phyloP scores from a whole-genome alignment of 177 flowering plant species.

The Vitis hybrid region DNA sequence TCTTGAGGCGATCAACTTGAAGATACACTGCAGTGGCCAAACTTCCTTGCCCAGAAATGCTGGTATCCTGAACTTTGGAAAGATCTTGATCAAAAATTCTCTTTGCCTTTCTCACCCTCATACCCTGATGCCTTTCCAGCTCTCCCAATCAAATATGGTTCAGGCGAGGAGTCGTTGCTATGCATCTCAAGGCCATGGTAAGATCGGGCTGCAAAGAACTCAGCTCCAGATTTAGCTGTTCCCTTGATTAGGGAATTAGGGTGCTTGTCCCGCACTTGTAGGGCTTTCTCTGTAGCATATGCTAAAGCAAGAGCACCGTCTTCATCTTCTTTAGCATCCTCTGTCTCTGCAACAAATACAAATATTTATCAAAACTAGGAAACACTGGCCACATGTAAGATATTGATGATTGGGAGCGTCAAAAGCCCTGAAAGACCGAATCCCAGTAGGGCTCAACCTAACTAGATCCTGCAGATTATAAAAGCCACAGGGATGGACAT shows the following conservation, averaged over 20 bases:
- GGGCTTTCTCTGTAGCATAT: conserved; percentile 58
- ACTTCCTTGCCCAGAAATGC: not conserved
- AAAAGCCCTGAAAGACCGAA: not conserved
- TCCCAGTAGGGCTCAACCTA: no score
- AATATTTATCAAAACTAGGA: not conserved
- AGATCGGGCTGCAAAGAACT: conserved; percentile 63
- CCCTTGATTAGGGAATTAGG: conserved; percentile 38
- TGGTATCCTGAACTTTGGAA: not conserved
- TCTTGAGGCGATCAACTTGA: no score
- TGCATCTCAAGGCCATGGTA: conserved; percentile 78
- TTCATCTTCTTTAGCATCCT: conserved; percentile 33
- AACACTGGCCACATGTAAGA: not conserved
- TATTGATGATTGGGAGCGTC: not conserved
- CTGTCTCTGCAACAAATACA: conserved; percentile 15
- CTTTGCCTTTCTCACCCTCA: conserved; percentile 44
- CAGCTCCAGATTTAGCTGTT: conserved; percentile 71
- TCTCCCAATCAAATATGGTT: conserved; percentile 54
- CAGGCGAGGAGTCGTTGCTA: conserved; percentile 31
- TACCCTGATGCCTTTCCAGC: conserved; percentile 89
- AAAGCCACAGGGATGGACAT: no score
- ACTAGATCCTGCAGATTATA: no score
- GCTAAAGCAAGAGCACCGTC: conserved; percentile 52
- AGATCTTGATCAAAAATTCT: not conserved
- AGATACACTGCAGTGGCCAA: no score
- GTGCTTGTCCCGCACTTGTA: conserved; percentile 49